Percentiles rank a stretch among this genome's conserved stretches.
Evolutionary conservation across 2,329 filamentous ascomycete genomes (phyloP).

Genomic region (Scopulariopsis brevicaulis): DNA sequence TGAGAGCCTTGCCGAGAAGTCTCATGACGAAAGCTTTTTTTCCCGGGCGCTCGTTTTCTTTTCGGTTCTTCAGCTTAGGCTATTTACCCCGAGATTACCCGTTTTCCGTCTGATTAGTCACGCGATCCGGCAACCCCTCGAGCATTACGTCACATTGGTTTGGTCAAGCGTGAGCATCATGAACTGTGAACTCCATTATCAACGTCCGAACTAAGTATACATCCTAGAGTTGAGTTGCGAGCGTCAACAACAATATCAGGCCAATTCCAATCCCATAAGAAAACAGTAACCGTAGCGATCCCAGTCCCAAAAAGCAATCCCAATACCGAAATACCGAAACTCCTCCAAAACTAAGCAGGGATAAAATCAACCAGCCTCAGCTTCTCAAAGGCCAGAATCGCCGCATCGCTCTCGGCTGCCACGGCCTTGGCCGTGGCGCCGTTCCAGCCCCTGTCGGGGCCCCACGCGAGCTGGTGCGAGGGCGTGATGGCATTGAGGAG

Average conservation of each 20-base stretch:
- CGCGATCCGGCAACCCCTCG: background rate
- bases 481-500: slow-evolving; percentile 41
- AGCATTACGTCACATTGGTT: background rate
- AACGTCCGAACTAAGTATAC: background rate
- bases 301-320: background rate
- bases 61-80: background rate
- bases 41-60: background rate
- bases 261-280: background rate
- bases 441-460: slow-evolving; percentile 55
- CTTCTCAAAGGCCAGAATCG: slow-evolving; percentile 1
- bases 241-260: background rate
- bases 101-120: background rate
- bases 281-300: background rate
- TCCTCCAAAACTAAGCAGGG: background rate
- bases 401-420: background rate
- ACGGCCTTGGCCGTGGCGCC: slow-evolving; percentile 22
- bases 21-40: slow-evolving; percentile 4
- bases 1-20: background rate
- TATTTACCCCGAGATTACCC: background rate
- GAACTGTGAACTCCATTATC: background rate
- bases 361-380: background rate
- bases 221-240: background rate
- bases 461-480: slow-evolving; percentile 51
- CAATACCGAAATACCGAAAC: background rate
- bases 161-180: no score